Evolutionary conservation across 2,329 filamentous ascomycete genomes (phyloP), one percentile per base, ranked within the genome.

Genomic region (Claviceps maximensis): DNA sequence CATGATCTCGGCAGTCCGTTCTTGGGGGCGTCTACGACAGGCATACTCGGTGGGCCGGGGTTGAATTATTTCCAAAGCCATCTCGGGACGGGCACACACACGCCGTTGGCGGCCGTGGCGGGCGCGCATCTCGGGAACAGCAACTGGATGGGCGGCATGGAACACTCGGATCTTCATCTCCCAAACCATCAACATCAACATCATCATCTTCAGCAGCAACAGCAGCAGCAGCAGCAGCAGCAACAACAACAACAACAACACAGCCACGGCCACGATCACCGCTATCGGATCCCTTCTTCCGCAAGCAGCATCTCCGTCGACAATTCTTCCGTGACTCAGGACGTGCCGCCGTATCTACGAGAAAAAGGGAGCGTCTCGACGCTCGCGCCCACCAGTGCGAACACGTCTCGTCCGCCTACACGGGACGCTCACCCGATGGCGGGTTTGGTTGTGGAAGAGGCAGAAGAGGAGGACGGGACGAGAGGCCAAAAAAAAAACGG

Each of bases 21-120:
- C 67, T 72, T 78, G 60, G 83, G 74, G 59, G 74, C 74, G 61
- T 71, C 75, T n/a, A 80, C 79, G 21, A 79, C 79, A 2, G 80
- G 80, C 1, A 78, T 85, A 47, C 77, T 85, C 5, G 85, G 86
- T 54, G 85, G 84, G 31, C 84, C 85, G 12, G 89, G 87, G 60
- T 75, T 91, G 61, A 84, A 84, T 65, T 93, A 91, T 67, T 91
- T 93, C 63, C 87, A 90, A 65, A 81, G 85, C 19, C 87, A 89
- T 58, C 74, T 91, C 4, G 80, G 82, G 9, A 87, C 85, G 48
- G 87, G 87, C 27, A 82, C 85, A 13, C 84, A 87, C 56, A 91
- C 87, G 27, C 87, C 87, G 45, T 75, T 91, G 31, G 87, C 87
- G 7, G 86, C 87, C 49, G 84, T 90, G 49, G 86, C 86, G 21